A percentile compares a stretch with the other conserved stretches of the same genome.
Conservation (phyloP, 306 rosid genomes). For the Hippophae rhamnoides region DNA sequence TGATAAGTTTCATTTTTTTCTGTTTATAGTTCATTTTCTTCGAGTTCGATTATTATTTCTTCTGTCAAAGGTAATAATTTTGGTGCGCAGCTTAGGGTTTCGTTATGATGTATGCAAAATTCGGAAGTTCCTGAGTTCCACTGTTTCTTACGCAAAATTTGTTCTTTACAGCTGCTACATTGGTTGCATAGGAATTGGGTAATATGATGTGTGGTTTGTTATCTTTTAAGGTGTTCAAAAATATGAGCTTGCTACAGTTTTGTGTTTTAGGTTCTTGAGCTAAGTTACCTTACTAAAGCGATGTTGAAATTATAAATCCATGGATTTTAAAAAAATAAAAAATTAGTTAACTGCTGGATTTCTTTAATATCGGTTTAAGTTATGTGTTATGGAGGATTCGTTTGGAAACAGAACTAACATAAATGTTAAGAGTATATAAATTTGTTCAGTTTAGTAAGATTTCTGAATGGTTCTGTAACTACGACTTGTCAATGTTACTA, state of each 20-base stretch:
- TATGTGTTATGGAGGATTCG: too few species aligned
- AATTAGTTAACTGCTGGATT: too few species aligned
- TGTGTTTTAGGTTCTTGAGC: neutral
- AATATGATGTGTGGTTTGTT: conserved; percentile 13
- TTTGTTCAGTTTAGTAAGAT: too few species aligned
- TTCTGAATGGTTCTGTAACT: too few species aligned
- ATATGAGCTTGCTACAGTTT: conserved; percentile 6
- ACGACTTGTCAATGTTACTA: too few species aligned
- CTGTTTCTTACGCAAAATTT: neutral
- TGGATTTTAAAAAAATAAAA: too few species aligned
- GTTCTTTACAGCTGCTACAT: too few species aligned
- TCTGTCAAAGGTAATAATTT: conserved; percentile 12
- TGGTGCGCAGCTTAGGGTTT: conserved; percentile 44
- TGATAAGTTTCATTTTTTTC: conserved; percentile 1
- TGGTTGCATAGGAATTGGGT: neutral
- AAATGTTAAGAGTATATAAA: too few species aligned
- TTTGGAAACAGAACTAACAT: too few species aligned
- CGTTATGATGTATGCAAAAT: neutral
- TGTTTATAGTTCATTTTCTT: neutral
- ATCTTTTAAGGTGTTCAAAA: conserved; percentile 5
- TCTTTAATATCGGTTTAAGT: too few species aligned
- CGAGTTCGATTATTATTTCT: too few species aligned
- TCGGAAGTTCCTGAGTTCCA: conserved; percentile 1
- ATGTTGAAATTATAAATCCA: conserved; percentile 5
- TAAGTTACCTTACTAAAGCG: neutral